Conservation (phyloP, 2,329 filamentous ascomycete species). For the Stachybotrys elegans region DNA sequence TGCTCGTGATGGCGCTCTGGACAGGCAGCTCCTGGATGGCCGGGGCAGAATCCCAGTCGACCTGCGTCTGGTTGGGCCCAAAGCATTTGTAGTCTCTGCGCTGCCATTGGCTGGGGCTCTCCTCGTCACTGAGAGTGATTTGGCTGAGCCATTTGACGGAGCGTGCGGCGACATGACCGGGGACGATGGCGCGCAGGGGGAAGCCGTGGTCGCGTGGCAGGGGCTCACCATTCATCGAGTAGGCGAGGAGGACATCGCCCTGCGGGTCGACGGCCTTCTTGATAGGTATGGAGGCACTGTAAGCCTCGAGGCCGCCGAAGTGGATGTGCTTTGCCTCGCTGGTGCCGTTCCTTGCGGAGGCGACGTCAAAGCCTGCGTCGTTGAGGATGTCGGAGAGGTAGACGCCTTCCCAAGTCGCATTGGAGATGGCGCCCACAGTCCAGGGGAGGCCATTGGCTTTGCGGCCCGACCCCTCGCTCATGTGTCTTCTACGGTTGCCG, state of each 20-base stretch:
- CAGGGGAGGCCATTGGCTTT: conserved; percentile 55
- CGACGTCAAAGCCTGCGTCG: conserved; percentile 47
- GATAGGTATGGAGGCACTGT: conserved; percentile 57
- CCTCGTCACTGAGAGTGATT: conserved; percentile 60
- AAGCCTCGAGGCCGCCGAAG: conserved; percentile 55
- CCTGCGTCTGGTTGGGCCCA: conserved; percentile 54
- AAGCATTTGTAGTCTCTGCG: conserved; percentile 65
- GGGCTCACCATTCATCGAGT: conserved; percentile 60
- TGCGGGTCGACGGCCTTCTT: conserved; percentile 52
- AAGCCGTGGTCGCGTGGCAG: conserved; percentile 63
- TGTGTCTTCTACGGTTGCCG: conserved; percentile 54
- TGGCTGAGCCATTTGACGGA: conserved; percentile 66
- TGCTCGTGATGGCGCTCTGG: conserved; percentile 58
- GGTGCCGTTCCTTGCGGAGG: conserved; percentile 27
- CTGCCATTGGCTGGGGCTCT: conserved; percentile 62
- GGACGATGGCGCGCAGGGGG: conserved; percentile 57
- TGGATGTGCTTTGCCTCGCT: conserved; percentile 46
- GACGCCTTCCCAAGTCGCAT: conserved; percentile 55
- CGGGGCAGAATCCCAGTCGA: conserved; percentile 58
- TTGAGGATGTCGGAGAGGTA: conserved; percentile 49
- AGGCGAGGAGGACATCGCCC: conserved; percentile 62
- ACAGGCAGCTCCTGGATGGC: conserved; percentile 66
- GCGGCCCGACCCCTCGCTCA: conserved; percentile 41
- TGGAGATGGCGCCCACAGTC: conserved; percentile 55
- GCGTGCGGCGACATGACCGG: conserved; percentile 61